Conservation (phyloP, 257 asterid species). For the Scutellaria minor region DNA sequence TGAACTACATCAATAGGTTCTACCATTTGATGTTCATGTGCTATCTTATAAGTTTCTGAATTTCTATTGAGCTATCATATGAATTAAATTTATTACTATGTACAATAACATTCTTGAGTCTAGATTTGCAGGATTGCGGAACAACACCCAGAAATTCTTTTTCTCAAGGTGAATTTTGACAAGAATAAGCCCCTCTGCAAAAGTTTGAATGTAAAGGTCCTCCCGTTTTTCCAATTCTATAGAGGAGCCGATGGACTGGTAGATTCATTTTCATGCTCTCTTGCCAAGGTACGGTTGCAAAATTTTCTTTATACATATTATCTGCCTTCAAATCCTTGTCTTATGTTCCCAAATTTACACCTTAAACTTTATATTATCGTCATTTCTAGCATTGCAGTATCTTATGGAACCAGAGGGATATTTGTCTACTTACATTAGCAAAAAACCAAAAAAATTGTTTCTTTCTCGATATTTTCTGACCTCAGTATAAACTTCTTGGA, state of each 20-base stretch:
- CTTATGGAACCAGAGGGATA: no score
- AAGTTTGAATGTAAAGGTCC: slow-evolving; percentile 75
- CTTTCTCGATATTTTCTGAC: no score
- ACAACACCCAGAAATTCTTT: slow-evolving; percentile 65
- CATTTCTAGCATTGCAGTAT: neutral
- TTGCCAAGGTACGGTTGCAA: slow-evolving; percentile 59
- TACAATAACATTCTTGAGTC: slow-evolving; percentile 10
- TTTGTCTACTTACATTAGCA: no score
- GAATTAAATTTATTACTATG: slow-evolving; percentile 1
- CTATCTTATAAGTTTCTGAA: neutral
- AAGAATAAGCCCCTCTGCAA: slow-evolving; percentile 77
- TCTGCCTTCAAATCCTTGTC: neutral
- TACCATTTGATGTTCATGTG: neutral
- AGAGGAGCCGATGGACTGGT: slow-evolving; percentile 69
- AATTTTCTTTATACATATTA: neutral
- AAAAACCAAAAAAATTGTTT: neutral
- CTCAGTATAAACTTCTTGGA: no score
- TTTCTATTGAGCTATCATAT: slow-evolving; percentile 1
- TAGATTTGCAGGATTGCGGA: slow-evolving; percentile 70
- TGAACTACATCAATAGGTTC: neutral
- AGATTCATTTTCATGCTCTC: slow-evolving; percentile 82
- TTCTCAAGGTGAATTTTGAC: slow-evolving; percentile 76
- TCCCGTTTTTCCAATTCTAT: slow-evolving; percentile 80
- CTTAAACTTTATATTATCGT: neutral
- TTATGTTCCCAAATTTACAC: neutral